Conservation (phyloP, 352 stramenopile species). For the Globisporangium takayamanum region DNA sequence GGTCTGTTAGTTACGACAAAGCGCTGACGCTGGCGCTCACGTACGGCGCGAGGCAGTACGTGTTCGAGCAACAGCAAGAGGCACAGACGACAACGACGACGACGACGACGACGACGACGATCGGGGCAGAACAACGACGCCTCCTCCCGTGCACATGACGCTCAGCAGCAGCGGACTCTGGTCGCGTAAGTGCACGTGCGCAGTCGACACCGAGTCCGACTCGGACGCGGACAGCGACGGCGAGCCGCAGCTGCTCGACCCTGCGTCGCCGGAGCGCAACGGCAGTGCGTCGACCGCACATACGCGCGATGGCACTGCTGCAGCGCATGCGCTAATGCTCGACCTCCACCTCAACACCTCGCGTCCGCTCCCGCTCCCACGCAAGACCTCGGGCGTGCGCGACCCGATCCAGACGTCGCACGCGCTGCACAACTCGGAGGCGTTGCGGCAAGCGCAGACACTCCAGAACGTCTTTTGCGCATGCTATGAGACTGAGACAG, state of each 20-base stretch:
- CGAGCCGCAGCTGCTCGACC: conserved; percentile 9
- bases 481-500: conserved; percentile 69
- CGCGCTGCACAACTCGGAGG: conserved; percentile 68
- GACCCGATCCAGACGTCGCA: conserved; percentile 60
- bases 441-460: conserved; percentile 42
- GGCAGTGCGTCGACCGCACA: conserved; percentile 19
- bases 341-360: neutral
- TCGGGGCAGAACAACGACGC: neutral
- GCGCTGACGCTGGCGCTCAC: neutral
- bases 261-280: neutral
- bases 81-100: neutral
- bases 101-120: neutral
- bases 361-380: conserved; percentile 14
- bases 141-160: neutral
- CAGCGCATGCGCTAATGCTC: conserved; percentile 1
- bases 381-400: conserved; percentile 30
- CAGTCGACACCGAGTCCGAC: conserved; percentile 63
- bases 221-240: conserved; percentile 49
- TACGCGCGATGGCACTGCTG: conserved; percentile 23
- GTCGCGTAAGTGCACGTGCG: conserved; percentile 62
- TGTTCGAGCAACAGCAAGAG: neutral
- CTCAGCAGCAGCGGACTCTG: conserved; percentile 3
- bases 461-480: conserved; percentile 75
- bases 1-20: neutral
- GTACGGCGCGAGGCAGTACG: neutral